Conservation (phyloP, 1,284 basidiomycete species). For the Xerocomus amazonicus region DNA sequence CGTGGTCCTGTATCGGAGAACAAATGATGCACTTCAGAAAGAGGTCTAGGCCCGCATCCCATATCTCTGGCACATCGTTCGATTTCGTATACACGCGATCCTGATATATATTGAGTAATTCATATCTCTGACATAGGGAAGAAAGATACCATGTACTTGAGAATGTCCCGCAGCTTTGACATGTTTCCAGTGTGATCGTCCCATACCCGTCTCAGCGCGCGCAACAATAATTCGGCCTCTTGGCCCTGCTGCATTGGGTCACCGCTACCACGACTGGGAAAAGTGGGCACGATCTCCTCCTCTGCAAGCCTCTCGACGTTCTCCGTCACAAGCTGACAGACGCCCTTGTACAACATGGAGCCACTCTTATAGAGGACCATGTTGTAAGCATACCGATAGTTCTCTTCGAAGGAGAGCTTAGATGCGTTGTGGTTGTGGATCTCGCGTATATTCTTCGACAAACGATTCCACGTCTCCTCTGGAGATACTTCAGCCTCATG, state of each 20-base stretch:
- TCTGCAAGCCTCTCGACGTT: conserved; percentile 83
- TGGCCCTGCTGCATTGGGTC: conserved; percentile 63
- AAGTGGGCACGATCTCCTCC: conserved; percentile 78
- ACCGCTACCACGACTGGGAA: conserved; percentile 54
- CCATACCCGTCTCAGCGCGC: conserved; percentile 85
- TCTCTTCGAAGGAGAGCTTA: conserved; percentile 94
- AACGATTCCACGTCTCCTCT: conserved; percentile 71
- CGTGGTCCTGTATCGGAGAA: conserved; percentile 79
- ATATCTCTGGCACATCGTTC: conserved; percentile 73
- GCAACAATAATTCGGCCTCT: conserved; percentile 84
- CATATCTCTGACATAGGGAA: conserved; percentile 2
- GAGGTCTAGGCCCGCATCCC: conserved; percentile 80
- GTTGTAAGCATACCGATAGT: conserved; percentile 92
- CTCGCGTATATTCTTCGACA: conserved; percentile 85
- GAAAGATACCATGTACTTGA: conserved; percentile 89
- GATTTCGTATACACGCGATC: conserved; percentile 82
- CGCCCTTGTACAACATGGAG: conserved; percentile 85
- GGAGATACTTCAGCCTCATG: conserved; percentile 66
- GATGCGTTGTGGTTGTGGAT: conserved; percentile 95
- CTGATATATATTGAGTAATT: conserved; percentile 42
- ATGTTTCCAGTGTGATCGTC: conserved; percentile 92
- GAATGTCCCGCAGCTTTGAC: conserved; percentile 84
- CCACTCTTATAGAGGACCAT: conserved; percentile 89
- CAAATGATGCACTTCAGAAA: conserved; percentile 86
- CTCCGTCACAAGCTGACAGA: conserved; percentile 74